A percentile compares a stretch with the other conserved stretches of the same genome.
Conservation (phyloP, 768 basidiomycete species). For the Sporobolomyces phaffii region DNA sequence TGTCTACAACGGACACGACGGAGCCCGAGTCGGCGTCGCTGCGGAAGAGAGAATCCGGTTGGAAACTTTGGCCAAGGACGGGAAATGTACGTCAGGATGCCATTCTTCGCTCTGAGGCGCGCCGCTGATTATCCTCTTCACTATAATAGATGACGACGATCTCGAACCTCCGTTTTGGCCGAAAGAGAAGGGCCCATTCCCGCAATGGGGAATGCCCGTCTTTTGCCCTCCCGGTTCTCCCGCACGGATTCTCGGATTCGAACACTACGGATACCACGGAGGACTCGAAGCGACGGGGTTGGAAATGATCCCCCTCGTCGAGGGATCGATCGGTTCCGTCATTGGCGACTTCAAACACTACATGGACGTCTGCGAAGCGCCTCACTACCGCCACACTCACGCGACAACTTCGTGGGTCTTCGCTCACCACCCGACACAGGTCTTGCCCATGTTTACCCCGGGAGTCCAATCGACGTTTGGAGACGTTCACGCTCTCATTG, state of each 20-base stretch:
- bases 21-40: constrained; percentile 33
- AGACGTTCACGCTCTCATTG: constrained; percentile 43
- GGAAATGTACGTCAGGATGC: constrained; percentile 30
- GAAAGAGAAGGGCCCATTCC: constrained; percentile 29
- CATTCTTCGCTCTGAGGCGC: too few species aligned
- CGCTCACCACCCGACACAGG: constrained; percentile 38
- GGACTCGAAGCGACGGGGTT: constrained; percentile 22
- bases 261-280: constrained; percentile 38
- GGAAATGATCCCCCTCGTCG: constrained; percentile 31
- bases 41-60: constrained; percentile 40
- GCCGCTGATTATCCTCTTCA: too few species aligned
- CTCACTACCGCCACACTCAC: constrained; percentile 43
- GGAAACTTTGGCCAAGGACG: constrained; percentile 30
- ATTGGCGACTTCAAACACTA: constrained; percentile 36
- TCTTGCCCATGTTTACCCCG: constrained; percentile 41
- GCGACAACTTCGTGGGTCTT: constrained; percentile 40
- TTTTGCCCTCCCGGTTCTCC: constrained; percentile 39
- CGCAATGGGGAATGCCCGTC: constrained; percentile 40
- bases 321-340: constrained; percentile 33
- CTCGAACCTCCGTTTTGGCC: constrained; percentile 31
- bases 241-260: constrained; percentile 37
- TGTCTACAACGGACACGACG: constrained; percentile 43
- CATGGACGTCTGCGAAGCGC: constrained; percentile 42
- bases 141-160: constrained; percentile 34
- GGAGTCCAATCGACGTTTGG: constrained; percentile 40